Percentiles rank a stretch among this genome's conserved stretches.
Conservation (phyloP, 2,329 filamentous ascomycete genomes). For the Curvularia sp. region DNA sequence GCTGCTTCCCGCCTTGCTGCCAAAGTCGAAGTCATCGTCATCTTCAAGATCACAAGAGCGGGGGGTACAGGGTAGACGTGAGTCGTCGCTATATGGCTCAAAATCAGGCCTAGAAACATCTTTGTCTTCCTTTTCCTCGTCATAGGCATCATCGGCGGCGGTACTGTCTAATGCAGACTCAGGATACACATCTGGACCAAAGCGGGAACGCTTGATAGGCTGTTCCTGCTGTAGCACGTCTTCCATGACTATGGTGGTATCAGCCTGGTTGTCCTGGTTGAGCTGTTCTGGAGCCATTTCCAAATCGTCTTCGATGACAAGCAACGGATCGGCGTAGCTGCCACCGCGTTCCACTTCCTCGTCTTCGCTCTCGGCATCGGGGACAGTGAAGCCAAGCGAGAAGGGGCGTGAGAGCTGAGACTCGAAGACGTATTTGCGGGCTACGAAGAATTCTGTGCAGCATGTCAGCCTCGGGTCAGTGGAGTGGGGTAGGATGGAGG, state of each 20-base stretch:
- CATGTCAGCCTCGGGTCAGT: conserved; percentile 17
- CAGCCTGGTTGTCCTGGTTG: conserved; percentile 11
- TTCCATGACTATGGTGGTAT: conserved; percentile 22
- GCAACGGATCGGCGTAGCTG: conserved; percentile 38
- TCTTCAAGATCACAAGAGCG: conserved; percentile 10
- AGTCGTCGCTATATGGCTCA: background rate
- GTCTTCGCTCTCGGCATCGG: conserved; percentile 41
- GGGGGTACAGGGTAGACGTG: background rate
- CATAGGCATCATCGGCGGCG: conserved; percentile 9
- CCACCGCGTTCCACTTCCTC: conserved; percentile 33
- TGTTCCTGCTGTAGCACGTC: conserved; percentile 10
- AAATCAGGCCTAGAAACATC: background rate
- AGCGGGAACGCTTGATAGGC: background rate
- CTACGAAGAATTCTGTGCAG: conserved; percentile 39
- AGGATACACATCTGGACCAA: conserved; percentile 6
- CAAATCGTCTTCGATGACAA: conserved; percentile 43
- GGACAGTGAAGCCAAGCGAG: conserved; percentile 42
- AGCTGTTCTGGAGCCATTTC: conserved; percentile 23
- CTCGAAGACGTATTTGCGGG: conserved; percentile 43
- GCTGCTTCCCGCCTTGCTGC: conserved; percentile 20
- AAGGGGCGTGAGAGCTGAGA: conserved; percentile 25
- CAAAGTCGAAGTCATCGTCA: conserved; percentile 14
- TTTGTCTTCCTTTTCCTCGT: conserved; percentile 2
- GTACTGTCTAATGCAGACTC: conserved; percentile 8
- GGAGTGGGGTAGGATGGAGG: background rate